Evolutionary conservation across 148 eudicot genomes (phyloP).

Genomic region (Beta vulgaris): DNA sequence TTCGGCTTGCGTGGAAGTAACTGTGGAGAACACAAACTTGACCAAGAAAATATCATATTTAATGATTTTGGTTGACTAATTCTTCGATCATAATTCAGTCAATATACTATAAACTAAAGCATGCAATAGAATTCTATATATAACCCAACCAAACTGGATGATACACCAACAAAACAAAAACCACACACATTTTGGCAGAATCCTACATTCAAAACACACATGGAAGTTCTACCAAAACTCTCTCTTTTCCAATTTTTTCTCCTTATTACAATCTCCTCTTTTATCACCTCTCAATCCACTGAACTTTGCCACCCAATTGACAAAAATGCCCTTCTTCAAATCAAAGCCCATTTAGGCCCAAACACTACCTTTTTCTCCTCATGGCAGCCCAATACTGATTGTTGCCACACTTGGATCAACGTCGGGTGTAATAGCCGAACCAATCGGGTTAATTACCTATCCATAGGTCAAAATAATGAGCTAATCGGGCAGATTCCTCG

Average conservation of each 20-base stretch:
- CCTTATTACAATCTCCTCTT: conserved; percentile 14
- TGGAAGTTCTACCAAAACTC: conserved; percentile 14
- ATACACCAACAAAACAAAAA: background rate
- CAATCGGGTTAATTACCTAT: conserved; percentile 35
- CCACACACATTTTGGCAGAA: background rate
- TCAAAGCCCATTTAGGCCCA: conserved; percentile 31
- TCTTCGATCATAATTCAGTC: background rate
- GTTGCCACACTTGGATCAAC: conserved; percentile 38
- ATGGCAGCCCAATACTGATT: conserved; percentile 44
- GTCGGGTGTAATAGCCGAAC: conserved; percentile 38
- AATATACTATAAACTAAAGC: background rate
- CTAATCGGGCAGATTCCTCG: conserved; percentile 36
- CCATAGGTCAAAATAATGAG: conserved; percentile 22
- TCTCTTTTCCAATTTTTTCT: conserved; percentile 21
- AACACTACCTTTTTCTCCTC: conserved; percentile 29
- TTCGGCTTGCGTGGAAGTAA: background rate
- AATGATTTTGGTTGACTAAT: background rate
- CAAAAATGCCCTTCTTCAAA: conserved; percentile 42
- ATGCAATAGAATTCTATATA: background rate
- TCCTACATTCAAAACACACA: background rate
- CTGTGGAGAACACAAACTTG: background rate
- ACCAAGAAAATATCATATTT: background rate
- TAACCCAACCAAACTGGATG: background rate
- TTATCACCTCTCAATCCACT: conserved; percentile 5
- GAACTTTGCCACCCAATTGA: conserved; percentile 46